Base-by-base conservation (phyloP, 768 basidiomycete species). In the Macrolepiota dolichaula region DNA sequence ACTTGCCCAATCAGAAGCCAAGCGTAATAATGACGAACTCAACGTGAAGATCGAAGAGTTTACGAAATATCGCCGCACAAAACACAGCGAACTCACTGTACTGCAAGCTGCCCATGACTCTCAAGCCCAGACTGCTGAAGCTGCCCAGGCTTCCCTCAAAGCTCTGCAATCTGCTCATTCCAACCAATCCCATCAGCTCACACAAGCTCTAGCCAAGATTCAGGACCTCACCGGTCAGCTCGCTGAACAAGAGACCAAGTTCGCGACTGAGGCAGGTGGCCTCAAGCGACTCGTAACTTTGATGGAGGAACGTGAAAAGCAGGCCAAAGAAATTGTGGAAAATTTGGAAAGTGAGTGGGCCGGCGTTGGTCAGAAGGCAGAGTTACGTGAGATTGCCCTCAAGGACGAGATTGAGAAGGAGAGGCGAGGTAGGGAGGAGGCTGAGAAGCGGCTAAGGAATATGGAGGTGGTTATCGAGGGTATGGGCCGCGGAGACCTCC, bases 251-350 rank as follows among this genome's bases (percentile, higher is more conserved):
- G 94, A 96, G 66, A 86, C 88, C 0, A 86, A 86, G 1, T 96
- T 92, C 70, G 81, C 88, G 0, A 84, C 81, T 60, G 95, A 98
- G 70, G 86, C 87, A 1, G 85, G 81, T 42, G 84, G 86, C 12
- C 74, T 95, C 65, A 83, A 85, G 61, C 81, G 94, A 32, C 78
- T 97, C 17, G 88, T 95, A 11, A 76, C 82, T 6, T 84, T 95
- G 78, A 87, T 97, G 80, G 94, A 98, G 71, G 89, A 89, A 59
- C 83, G 95, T 38, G 94, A 95, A 70, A 85, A 87, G 55, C 90
- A 95, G 64, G 85, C 92, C 22, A 91, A 92, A 75, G 81, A 84
- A 22, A 85, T 94, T 56, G 87, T 98, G 0, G 88, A 93, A 24
- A 80, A 80, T 40, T 85, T 98, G 58, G 95, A 97, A 73, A 79